phyloP scores from a whole-genome alignment of 2,329 filamentous ascomycete genomes.

The Cladosporium sp. region DNA sequence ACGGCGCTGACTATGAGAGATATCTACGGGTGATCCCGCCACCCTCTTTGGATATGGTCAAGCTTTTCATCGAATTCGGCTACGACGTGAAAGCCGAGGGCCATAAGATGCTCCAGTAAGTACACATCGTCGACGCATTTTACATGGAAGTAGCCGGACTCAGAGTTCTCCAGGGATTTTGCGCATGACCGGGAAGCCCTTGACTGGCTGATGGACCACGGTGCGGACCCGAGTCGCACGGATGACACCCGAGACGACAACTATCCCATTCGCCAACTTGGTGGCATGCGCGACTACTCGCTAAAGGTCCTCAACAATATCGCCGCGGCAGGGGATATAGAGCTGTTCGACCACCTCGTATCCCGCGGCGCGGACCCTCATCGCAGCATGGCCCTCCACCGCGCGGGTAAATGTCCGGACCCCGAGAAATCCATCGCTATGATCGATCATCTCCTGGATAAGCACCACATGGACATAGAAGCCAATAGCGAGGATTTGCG shows the following conservation, averaged over 20 bases:
- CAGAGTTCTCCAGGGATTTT: slow-evolving; percentile 2
- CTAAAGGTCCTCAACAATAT: slow-evolving; percentile 11
- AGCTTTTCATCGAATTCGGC: background rate
- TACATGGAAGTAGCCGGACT: background rate
- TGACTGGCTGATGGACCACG: slow-evolving; percentile 13
- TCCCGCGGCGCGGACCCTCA: slow-evolving; percentile 10
- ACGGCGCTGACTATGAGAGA: background rate
- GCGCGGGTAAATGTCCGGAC: slow-evolving; percentile 2
- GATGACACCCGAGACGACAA: background rate
- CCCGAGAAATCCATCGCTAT: slow-evolving; percentile 3
- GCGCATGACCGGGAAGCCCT: slow-evolving; percentile 5
- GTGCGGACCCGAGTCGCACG: slow-evolving; percentile 6
- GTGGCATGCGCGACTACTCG: slow-evolving; percentile 6
- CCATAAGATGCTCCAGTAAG: background rate
- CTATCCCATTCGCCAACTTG: background rate
- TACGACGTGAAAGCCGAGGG: background rate
- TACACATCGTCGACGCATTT: background rate
- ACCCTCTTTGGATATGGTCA: background rate
- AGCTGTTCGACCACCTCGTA: slow-evolving; percentile 14
- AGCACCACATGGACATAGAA: slow-evolving; percentile 10
- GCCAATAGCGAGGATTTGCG: slow-evolving; percentile 9
- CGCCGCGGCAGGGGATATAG: slow-evolving; percentile 12
- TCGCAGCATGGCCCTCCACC: slow-evolving; percentile 10
- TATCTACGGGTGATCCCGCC: background rate
- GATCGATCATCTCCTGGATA: slow-evolving; percentile 11